A percentile compares a stretch with the other conserved stretches of the same genome.
Evolutionary conservation across 345 rosid genomes (phyloP).

Genomic region (Ceriops decandra): DNA sequence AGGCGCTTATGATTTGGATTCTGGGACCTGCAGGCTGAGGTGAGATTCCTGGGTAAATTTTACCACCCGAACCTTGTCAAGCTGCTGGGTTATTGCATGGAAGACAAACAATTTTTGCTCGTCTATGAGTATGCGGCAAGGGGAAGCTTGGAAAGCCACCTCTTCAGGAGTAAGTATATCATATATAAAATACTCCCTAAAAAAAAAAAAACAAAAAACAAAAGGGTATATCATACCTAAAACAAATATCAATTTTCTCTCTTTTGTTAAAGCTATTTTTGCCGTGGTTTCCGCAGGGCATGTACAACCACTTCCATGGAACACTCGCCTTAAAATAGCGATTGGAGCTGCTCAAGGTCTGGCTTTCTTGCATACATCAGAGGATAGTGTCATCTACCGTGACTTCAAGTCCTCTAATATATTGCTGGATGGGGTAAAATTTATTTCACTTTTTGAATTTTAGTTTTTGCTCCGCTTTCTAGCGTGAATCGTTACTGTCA

Average conservation of each 20-base stretch:
- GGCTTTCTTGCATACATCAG: constrained; percentile 63
- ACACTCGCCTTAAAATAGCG: constrained; percentile 53
- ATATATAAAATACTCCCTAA: not conserved
- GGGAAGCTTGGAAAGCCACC: constrained; percentile 78
- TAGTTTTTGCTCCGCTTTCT: not conserved
- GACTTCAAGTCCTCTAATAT: constrained; percentile 87
- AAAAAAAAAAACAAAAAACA: no score
- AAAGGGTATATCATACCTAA: no score
- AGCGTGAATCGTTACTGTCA: not conserved
- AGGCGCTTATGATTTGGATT: no score
- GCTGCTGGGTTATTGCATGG: constrained; percentile 80
- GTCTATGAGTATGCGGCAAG: constrained; percentile 71
- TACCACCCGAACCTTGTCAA: constrained; percentile 79
- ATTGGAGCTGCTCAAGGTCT: constrained; percentile 83
- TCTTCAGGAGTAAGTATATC: constrained; percentile 54
- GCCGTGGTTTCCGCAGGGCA: constrained; percentile 36
- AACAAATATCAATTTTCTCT: not conserved
- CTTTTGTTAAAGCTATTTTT: not conserved
- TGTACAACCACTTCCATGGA: constrained; percentile 59
- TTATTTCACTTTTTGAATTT: not conserved
- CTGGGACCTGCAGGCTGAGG: constrained; percentile 64
- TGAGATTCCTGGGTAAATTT: constrained; percentile 71
- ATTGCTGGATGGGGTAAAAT: constrained; percentile 61
- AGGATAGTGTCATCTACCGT: constrained; percentile 77
- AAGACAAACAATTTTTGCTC: constrained; percentile 60